These are phyloP conservation scores for Fremontodendron californicum DNA, from an alignment of 345 rosid species.

Conservation along the genomic window DNA sequence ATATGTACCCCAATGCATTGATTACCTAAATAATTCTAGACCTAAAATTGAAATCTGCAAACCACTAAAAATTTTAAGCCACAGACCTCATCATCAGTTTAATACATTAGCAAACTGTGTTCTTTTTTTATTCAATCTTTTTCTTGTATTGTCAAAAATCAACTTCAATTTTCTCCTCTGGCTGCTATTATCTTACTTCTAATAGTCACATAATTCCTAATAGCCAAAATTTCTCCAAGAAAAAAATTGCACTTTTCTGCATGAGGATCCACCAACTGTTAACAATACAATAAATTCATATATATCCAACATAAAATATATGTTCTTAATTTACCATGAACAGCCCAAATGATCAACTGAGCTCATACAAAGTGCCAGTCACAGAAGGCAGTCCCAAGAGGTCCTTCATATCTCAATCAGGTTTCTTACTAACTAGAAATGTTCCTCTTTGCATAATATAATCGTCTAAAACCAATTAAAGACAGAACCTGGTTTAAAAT, in stretches of 20 bases:
- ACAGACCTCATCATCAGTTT: background rate
- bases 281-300: background rate
- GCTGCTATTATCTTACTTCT: background rate
- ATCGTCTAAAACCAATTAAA: too few relatives aligned
- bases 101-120: background rate
- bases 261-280: background rate
- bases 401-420: background rate
- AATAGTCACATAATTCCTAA: background rate
- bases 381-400: background rate
- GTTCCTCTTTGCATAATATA: background rate
- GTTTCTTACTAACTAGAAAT: background rate
- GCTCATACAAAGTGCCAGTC: background rate
- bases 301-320: background rate
- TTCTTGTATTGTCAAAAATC: background rate
- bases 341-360: background rate
- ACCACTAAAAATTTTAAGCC: background rate
- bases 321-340: background rate
- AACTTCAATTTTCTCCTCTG: background rate
- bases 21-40: background rate
- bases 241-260: background rate
- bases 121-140: background rate
- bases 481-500: background rate
- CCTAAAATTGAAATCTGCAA: background rate
- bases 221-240: background rate
- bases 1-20: background rate